Evolutionary conservation across 1,139 yeast species (phyloP).

Genomic region (Yamadazyma membranifaciens): DNA sequence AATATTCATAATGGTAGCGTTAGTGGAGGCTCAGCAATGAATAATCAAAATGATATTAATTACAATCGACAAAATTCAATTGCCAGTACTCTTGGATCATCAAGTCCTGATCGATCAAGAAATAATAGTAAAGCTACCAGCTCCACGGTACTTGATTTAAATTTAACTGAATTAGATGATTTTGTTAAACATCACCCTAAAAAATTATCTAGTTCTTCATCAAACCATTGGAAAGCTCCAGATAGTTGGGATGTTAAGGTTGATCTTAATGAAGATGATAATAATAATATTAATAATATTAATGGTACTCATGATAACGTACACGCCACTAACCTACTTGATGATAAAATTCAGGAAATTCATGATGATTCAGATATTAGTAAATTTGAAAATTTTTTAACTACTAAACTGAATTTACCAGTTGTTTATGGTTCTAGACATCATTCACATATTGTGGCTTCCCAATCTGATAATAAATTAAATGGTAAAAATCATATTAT

Average conservation of each 20-base stretch:
- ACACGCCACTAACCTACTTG: background rate
- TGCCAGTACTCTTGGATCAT: constrained; percentile 3
- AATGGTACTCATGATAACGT: background rate
- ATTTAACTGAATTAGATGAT: constrained; percentile 7
- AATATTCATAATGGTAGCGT: constrained; percentile 7
- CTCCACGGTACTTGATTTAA: constrained; percentile 7
- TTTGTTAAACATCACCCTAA: constrained; percentile 9
- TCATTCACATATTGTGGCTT: constrained; percentile 22
- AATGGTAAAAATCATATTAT: constrained; percentile 50
- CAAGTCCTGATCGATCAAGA: constrained; percentile 8
- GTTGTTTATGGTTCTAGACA: constrained; percentile 38
- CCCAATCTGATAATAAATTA: constrained; percentile 16
- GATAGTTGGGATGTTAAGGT: constrained; percentile 77
- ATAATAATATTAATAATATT: background rate
- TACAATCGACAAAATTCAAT: constrained; percentile 4
- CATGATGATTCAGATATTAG: background rate
- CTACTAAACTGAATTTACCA: constrained; percentile 22
- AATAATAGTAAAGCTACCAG: constrained; percentile 8
- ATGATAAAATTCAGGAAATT: background rate
- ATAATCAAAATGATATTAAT: background rate
- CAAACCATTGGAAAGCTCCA: constrained; percentile 60
- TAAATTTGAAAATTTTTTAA: constrained; percentile 1
- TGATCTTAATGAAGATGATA: constrained; percentile 14
- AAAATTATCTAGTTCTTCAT: constrained; percentile 9
- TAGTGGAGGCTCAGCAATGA: constrained; percentile 7